Evolutionary conservation across 371 early-diverging fungal species (phyloP).

Genomic region (Zopfochytrium polystomum): DNA sequence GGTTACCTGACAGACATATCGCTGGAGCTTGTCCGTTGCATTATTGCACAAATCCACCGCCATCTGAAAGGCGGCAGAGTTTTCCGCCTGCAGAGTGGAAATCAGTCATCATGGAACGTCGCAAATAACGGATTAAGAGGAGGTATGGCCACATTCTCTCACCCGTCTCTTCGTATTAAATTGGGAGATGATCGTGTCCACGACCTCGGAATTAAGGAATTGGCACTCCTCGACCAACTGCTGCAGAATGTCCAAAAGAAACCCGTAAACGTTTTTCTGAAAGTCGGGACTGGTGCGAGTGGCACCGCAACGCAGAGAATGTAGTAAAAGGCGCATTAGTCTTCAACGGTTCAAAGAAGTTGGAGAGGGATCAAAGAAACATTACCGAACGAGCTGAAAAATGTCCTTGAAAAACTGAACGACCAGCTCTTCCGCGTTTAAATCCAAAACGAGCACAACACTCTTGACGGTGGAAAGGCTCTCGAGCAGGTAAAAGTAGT

Average conservation of each 20-base stretch:
- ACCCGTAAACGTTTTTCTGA: constrained; percentile 71
- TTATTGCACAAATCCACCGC: constrained; percentile 77
- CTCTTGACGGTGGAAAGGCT: constrained; percentile 81
- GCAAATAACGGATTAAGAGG: background rate
- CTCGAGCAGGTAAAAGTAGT: constrained; percentile 81
- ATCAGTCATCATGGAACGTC: background rate
- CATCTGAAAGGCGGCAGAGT: constrained; percentile 70
- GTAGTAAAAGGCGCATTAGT: constrained; percentile 9
- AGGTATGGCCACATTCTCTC: background rate
- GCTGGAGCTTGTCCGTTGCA: constrained; percentile 76
- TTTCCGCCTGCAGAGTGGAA: constrained; percentile 51
- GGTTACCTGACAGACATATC: constrained; percentile 80
- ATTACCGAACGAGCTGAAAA: constrained; percentile 60
- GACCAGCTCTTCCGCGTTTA: constrained; percentile 68
- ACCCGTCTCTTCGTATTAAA: constrained; percentile 64
- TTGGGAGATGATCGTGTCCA: constrained; percentile 76
- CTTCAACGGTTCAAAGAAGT: background rate
- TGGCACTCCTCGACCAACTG: constrained; percentile 77
- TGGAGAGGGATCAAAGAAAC: constrained; percentile 1
- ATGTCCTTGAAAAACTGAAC: constrained; percentile 59
- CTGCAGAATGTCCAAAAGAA: constrained; percentile 78
- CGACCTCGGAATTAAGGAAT: constrained; percentile 66
- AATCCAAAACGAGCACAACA: constrained; percentile 70
- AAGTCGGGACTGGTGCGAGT: constrained; percentile 64
- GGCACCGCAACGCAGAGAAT: constrained; percentile 1